Conservation (phyloP, 2,329 filamentous ascomycete species). For the Teratosphaeria gauchensis region DNA sequence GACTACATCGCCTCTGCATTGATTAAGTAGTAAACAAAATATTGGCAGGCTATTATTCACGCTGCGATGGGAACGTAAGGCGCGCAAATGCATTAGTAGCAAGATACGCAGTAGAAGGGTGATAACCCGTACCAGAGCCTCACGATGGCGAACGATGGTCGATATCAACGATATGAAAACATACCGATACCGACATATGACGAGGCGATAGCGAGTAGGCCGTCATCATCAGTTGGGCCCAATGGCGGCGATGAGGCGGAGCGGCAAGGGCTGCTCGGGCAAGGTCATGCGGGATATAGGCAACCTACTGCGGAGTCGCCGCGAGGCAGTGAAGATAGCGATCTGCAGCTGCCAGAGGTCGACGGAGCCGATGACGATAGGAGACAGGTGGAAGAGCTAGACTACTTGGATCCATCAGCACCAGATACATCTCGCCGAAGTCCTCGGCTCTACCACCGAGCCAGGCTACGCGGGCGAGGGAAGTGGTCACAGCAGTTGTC, state of each 20-base stretch:
- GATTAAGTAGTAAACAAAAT: neutral
- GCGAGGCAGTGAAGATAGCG: constrained; percentile 49
- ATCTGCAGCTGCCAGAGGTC: constrained; percentile 43
- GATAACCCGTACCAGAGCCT: neutral
- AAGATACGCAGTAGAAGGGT: neutral
- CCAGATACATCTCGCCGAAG: constrained; percentile 16
- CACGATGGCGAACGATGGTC: neutral
- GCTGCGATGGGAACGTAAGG: neutral
- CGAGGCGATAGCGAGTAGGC: constrained; percentile 59
- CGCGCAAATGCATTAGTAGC: neutral
- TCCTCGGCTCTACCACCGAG: constrained; percentile 24
- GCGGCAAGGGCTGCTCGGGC: constrained; percentile 62
- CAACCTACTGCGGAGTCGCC: constrained; percentile 77
- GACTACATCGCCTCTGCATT: neutral
- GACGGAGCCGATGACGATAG: constrained; percentile 46
- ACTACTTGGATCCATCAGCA: constrained; percentile 55
- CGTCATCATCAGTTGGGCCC: constrained; percentile 37
- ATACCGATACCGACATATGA: constrained; percentile 75
- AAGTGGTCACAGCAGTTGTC: constrained; percentile 49
- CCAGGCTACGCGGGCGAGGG: constrained; percentile 33
- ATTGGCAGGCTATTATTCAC: neutral
- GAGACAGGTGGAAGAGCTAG: constrained; percentile 80
- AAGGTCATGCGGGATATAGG: constrained; percentile 50
- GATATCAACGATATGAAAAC: constrained; percentile 12
- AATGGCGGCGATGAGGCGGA: constrained; percentile 60